Base-by-base conservation (phyloP, 2,329 filamentous ascomycete genomes). In the Ampelomyces quisqualis region DNA sequence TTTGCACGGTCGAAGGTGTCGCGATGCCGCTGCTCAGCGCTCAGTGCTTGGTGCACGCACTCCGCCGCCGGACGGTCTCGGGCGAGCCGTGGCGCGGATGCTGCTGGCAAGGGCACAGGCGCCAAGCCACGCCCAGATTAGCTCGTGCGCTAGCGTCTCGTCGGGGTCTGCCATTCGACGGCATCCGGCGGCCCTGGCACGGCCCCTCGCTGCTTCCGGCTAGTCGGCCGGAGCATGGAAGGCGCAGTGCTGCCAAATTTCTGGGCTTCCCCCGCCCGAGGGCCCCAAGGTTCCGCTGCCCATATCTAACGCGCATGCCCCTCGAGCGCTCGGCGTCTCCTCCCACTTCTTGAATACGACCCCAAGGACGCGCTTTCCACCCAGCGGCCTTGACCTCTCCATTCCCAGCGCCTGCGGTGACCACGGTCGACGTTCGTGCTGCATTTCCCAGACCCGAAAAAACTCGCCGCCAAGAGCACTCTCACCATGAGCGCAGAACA, bases 401-500 rank as follows among this genome's bases (percentile, higher is more conserved):
- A 5, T 37, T 21, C n/a, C 27, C 38, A 31, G 24, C 41, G 19
- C n/a, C 30, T 34, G 33, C 43, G 18, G 22, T 39, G 32, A 39
- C 21, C 32, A 24, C 20, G n/a, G n/a, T 7, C 33, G 31, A 22
- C 20, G 33, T 32, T n/a, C 24, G 20, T 17, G n/a, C 28, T 18
- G 20, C 14, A 8, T 11, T 28, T 20, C 18, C 13, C 10, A 13
- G 19, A n/a, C 22, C 13, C 17, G 18, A n/a, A 18, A 36, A 19
- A 5, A 7, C 15, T 19, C 34, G 19, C 26, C 21, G 38, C 38
- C 38, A 40, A 40, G 38, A 39, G 30, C 19, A 15, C 29, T 40
- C 45, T 34, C 40, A 41, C 33, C 19, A 51, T 51, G 49, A 51
- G 45, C 39, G 46, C 43, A 38, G 47, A 47, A 34, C 38, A 40